phyloP scores from a whole-genome alignment of 2,329 filamentous ascomycete species.

The Trichoderma endophyticum region DNA sequence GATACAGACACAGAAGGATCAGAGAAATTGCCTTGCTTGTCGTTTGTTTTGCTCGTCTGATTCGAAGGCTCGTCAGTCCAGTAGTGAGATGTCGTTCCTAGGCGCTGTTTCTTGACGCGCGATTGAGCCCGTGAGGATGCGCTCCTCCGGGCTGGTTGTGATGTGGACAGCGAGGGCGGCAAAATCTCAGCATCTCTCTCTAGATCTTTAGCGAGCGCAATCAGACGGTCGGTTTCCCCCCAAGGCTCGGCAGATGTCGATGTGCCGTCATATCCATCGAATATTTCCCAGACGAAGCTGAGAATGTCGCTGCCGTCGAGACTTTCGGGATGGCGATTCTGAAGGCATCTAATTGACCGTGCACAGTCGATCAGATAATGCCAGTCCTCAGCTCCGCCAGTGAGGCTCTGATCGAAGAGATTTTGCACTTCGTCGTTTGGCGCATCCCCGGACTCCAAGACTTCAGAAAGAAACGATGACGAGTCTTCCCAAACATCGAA shows the following conservation, averaged over 20 bases:
- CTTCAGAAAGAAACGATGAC: constrained; percentile 31
- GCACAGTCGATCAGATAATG: constrained; percentile 35
- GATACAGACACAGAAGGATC: background rate
- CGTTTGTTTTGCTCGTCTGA: background rate
- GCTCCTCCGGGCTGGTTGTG: background rate
- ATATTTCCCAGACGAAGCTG: constrained; percentile 30
- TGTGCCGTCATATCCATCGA: constrained; percentile 17
- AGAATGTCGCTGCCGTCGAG: constrained; percentile 36
- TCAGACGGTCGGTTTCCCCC: constrained; percentile 37
- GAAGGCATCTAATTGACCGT: constrained; percentile 26
- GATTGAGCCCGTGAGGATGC: background rate
- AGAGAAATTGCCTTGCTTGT: background rate
- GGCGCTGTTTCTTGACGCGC: constrained; percentile 2
- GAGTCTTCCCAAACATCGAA: constrained; percentile 35
- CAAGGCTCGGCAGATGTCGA: constrained; percentile 26
- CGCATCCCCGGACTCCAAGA: constrained; percentile 29
- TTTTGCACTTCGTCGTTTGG: constrained; percentile 27
- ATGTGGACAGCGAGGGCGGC: constrained; percentile 11
- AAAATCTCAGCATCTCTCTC: constrained; percentile 25
- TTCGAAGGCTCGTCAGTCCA: constrained; percentile 24
- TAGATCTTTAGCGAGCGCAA: constrained; percentile 30
- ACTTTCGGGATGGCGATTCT: constrained; percentile 18
- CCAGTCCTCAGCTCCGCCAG: constrained; percentile 36
- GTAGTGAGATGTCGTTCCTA: constrained; percentile 28
- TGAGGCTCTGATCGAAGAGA: constrained; percentile 32